These are phyloP conservation scores for Ailanthus altissimus DNA, from an alignment of 345 rosid species.

Conservation along the genomic window DNA sequence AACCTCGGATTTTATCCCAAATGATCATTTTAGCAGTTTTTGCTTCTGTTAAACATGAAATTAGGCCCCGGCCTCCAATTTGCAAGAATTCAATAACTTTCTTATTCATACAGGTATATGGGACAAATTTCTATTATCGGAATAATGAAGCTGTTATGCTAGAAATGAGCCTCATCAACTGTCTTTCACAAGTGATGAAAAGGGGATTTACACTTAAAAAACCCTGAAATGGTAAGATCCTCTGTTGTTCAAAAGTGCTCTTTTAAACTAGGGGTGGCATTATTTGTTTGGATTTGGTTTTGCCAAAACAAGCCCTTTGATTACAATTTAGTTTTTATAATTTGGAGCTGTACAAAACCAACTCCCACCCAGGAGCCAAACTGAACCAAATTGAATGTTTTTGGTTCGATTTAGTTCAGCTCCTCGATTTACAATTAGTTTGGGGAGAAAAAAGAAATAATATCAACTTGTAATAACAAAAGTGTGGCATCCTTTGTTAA, in stretches of 20 bases:
- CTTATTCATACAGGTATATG: conserved; percentile 68
- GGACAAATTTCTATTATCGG: conserved; percentile 90
- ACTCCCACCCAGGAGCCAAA: too few species aligned
- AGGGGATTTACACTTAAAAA: conserved; percentile 77
- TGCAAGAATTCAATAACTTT: neutral
- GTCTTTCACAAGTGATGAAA: conserved; percentile 84
- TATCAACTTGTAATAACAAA: too few species aligned
- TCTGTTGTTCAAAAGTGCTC: conserved; percentile 91
- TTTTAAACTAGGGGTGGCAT: conserved; percentile 99
- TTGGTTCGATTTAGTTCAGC: too few species aligned
- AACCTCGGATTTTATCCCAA: neutral
- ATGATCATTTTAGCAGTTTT: neutral
- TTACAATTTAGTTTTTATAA: conserved; percentile 2
- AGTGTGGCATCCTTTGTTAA: too few species aligned
- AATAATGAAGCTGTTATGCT: conserved; percentile 92
- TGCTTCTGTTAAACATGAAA: neutral
- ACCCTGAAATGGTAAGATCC: conserved; percentile 91
- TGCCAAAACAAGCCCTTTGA: conserved; percentile 63
- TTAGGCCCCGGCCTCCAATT: neutral
- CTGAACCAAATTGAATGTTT: too few species aligned
- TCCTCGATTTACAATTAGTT: too few species aligned
- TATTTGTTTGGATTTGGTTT: too few species aligned
- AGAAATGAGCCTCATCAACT: conserved; percentile 86
- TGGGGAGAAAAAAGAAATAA: too few species aligned
- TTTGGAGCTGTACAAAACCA: too few species aligned